Evolutionary conservation across 208 protist genomes (phyloP).

Genomic region (Leishmania guyanensis): DNA sequence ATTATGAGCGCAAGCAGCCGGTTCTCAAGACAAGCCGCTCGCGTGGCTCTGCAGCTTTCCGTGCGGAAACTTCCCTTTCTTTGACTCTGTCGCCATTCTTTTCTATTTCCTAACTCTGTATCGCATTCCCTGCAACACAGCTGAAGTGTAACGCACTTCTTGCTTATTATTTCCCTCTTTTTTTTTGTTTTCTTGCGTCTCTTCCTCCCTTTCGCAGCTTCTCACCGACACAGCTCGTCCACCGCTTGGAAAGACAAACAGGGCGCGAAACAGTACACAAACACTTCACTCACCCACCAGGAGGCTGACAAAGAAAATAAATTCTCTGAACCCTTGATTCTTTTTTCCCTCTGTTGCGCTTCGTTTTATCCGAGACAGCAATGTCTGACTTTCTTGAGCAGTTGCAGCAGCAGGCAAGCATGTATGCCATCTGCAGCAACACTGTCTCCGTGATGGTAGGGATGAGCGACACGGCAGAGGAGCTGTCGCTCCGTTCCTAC

Average conservation of each 20-base stretch:
- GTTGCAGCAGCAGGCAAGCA: conserved; percentile 51
- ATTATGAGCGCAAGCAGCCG: neutral
- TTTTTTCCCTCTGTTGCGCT: neutral
- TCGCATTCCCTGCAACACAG: neutral
- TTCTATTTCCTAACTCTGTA: neutral
- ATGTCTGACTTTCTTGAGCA: conserved; percentile 52
- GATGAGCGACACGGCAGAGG: conserved; percentile 56
- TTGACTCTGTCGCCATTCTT: neutral
- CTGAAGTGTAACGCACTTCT: conserved; percentile 5
- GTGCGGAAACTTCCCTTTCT: neutral
- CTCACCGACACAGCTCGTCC: neutral
- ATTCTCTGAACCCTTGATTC: neutral
- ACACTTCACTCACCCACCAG: neutral
- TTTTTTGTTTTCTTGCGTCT: neutral
- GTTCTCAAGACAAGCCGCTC: neutral
- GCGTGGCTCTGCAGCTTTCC: neutral
- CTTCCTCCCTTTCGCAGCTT: neutral
- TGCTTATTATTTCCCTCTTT: neutral
- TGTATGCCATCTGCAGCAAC: conserved; percentile 51
- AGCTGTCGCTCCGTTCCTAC: conserved; percentile 57
- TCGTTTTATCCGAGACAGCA: neutral
- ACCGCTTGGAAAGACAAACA: neutral
- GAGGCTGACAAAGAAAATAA: neutral
- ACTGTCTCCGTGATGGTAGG: conserved; percentile 59
- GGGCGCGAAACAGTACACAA: neutral